A percentile compares a stretch with the other conserved stretches of the same genome.
phyloP scores from a whole-genome alignment of 2,329 filamentous ascomycete genomes.

The Geosmithia flava region DNA sequence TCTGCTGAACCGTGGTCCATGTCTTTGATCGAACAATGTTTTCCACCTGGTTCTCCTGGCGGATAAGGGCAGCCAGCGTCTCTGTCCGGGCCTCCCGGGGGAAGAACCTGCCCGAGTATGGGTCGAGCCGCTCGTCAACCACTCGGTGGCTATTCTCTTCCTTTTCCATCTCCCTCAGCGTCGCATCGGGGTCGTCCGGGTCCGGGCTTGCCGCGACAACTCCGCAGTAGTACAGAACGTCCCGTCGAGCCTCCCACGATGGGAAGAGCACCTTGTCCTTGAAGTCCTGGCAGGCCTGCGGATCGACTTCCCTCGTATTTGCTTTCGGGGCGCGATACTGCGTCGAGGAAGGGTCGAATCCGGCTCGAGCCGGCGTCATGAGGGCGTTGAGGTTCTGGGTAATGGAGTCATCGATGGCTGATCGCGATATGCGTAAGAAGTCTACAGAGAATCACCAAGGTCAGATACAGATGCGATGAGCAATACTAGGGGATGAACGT shows the following conservation, averaged over 20 bases:
- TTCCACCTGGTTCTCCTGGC: conserved; percentile 67
- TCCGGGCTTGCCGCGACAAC: conserved; percentile 79
- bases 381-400: conserved; percentile 86
- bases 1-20: conserved; percentile 66
- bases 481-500: neutral
- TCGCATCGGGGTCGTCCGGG: conserved; percentile 69
- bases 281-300: conserved; percentile 55
- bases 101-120: conserved; percentile 78
- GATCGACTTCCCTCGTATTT: conserved; percentile 40
- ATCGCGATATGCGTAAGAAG: conserved; percentile 77
- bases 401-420: conserved; percentile 85
- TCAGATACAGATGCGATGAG: neutral
- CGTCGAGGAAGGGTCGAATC: conserved; percentile 74
- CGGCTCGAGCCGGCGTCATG: conserved; percentile 55
- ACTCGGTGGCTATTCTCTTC: conserved; percentile 58
- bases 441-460: conserved; percentile 38
- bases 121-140: conserved; percentile 82
- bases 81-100: conserved; percentile 71
- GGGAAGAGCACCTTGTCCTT: conserved; percentile 72
- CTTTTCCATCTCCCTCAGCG: conserved; percentile 57
- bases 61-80: conserved; percentile 57
- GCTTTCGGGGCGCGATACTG: conserved; percentile 44
- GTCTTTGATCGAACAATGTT: conserved; percentile 68
- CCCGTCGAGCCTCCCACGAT: conserved; percentile 71
- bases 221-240: conserved; percentile 82